Conservation (phyloP, 1,284 basidiomycete genomes). For the Ceratobasidium sp. region DNA sequence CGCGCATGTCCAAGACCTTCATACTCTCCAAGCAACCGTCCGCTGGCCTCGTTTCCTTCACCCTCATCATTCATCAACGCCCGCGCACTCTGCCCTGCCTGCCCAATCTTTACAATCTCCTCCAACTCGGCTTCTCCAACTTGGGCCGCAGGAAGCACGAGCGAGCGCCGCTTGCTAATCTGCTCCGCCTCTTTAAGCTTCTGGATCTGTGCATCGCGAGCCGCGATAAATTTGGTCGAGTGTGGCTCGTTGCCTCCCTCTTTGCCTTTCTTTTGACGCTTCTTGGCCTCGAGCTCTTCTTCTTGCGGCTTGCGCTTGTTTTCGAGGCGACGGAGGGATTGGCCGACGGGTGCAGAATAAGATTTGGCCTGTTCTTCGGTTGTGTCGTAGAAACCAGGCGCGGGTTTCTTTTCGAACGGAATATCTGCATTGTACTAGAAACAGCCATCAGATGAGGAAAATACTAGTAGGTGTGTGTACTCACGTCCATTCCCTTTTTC, state of each 20-base stretch:
- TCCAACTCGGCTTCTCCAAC: constrained; percentile 97
- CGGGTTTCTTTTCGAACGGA: constrained; percentile 97
- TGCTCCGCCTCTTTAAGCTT: constrained; percentile 97
- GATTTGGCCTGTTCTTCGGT: constrained; percentile 93
- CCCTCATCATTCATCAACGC: constrained; percentile 75
- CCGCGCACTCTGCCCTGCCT: constrained; percentile 90
- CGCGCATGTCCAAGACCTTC: constrained; percentile 88
- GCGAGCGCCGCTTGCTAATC: constrained; percentile 88
- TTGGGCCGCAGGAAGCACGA: constrained; percentile 90
- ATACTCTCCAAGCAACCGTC: constrained; percentile 90
- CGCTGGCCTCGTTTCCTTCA: constrained; percentile 86
- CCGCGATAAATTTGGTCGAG: constrained; percentile 92
- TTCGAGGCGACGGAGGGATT: constrained; percentile 88
- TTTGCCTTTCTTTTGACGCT: constrained; percentile 80
- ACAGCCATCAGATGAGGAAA: constrained; percentile 29
- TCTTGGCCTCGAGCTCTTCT: constrained; percentile 87
- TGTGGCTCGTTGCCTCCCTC: constrained; percentile 70
- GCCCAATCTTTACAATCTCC: constrained; percentile 98
- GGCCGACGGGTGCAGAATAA: constrained; percentile 90
- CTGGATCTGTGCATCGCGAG: constrained; percentile 96
- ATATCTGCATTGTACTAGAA: constrained; percentile 95
- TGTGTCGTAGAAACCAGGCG: constrained; percentile 97
- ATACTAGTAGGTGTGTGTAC: constrained; percentile 55
- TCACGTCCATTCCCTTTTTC: constrained; percentile 95
- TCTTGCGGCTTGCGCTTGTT: constrained; percentile 94